These are phyloP conservation scores for Trichoderma koningiopsis DNA, from an alignment of 2,329 filamentous ascomycete species.

Conservation along the genomic window DNA sequence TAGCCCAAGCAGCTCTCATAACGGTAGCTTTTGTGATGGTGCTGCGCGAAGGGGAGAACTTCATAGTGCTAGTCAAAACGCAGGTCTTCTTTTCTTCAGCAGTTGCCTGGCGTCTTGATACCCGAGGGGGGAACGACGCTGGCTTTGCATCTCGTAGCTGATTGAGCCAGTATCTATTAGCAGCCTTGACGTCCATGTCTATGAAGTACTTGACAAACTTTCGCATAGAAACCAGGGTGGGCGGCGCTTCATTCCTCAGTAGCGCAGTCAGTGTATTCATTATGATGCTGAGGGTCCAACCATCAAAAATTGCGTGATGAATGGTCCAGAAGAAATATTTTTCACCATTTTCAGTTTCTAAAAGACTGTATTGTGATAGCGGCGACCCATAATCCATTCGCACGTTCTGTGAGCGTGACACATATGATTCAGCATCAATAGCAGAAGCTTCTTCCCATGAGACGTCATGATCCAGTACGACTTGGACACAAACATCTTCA, in stretches of 20 bases:
- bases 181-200: neutral
- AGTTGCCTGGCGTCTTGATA: neutral
- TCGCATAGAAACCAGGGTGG: neutral
- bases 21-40: conserved; percentile 17
- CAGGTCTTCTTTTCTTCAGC: neutral
- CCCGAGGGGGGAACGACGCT: neutral
- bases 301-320: conserved; percentile 12
- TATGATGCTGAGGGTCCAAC: conserved; percentile 5
- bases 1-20: conserved; percentile 20
- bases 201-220: conserved; percentile 23
- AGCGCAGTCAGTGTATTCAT: conserved; percentile 3
- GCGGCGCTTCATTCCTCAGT: neutral
- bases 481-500: conserved; percentile 23
- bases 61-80: neutral
- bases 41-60: neutral
- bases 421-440: neutral
- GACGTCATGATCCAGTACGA: conserved; percentile 26
- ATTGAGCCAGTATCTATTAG: conserved; percentile 9
- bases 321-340: conserved; percentile 15
- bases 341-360: neutral
- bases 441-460: neutral
- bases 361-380: neutral
- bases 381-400: conserved; percentile 5
- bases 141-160: neutral
- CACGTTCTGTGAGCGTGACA: neutral